Evolutionary conservation across 2,329 filamentous ascomycete genomes (phyloP), one percentile per base, ranked within the genome.

Genomic region (Aspergillus unguis): DNA sequence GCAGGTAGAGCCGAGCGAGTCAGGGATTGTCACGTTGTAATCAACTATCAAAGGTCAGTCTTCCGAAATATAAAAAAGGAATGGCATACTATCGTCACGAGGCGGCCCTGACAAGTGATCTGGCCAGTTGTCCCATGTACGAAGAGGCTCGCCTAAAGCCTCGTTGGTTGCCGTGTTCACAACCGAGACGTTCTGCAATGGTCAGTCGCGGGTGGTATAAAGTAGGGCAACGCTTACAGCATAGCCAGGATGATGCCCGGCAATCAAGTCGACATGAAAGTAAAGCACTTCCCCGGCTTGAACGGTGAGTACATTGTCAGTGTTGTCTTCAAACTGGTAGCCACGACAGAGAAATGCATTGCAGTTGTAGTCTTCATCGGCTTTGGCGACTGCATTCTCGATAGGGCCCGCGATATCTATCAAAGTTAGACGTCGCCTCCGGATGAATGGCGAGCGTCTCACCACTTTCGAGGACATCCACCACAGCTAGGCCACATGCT

Each of bases 321-420:
- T 17, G 23, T 45, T 45, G 25, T 45, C 43, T 3, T 45, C 43
- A 10, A 45, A 45, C 43, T 45, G 43, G 5, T 45, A 45, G 1
- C 43, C 43, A 2, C 43, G 25, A 5, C 43, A 45, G 23, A 45
- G 43, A n/a, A 11, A 45, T n/a, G 43, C 43, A 8, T 45, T 45
- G 43, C 43, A 45, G 32, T 45, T 45, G 5, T 45, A 45, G 23
- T 45, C 43, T 10, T n/a, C 43, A 32, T 45, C 32, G 6, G 25
- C 43, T 11, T 36, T 26, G 3, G 5, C 17, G 23, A 45, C 25
- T 6, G 43, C 43, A 25, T 45, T 45, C 23, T 45, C 43, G 5
- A 45, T 45, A 11, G 43, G 43, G 23, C 43, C 43, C 2, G 43
- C 43, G 31, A 35, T 45, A 27, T 45, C 43, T 44, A 7, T 28